phyloP scores from a whole-genome alignment of 495 filamentous ascomycete genomes.

The Penicillium diatomitis region DNA sequence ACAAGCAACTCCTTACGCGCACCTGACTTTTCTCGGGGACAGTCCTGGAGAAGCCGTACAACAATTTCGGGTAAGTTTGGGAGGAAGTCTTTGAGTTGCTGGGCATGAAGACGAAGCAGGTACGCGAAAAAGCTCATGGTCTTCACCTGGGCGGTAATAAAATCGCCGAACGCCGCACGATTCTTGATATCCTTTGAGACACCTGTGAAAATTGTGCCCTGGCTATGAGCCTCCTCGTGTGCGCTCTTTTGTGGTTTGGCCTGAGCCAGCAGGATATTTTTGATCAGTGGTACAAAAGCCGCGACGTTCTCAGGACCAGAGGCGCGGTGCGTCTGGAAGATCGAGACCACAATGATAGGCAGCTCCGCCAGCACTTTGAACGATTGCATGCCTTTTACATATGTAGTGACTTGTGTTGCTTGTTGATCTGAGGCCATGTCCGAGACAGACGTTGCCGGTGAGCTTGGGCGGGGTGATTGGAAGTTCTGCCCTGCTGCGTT shows the following conservation, averaged over 20 bases:
- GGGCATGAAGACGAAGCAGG: conserved; percentile 76
- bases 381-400: conserved; percentile 85
- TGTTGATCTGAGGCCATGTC: conserved; percentile 77
- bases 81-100: conserved; percentile 83
- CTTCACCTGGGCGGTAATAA: conserved; percentile 97
- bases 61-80: conserved; percentile 82
- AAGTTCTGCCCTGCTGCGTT: conserved; percentile 61
- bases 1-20: conserved; percentile 93
- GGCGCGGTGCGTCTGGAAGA: conserved; percentile 83
- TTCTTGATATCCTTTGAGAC: conserved; percentile 93
- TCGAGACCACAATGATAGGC: conserved; percentile 96
- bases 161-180: conserved; percentile 88
- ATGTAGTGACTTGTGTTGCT: conserved; percentile 56
- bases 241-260: conserved; percentile 90
- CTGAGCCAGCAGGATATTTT: conserved; percentile 78
- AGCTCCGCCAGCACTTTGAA: conserved; percentile 98
- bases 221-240: conserved; percentile 68
- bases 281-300: conserved; percentile 87
- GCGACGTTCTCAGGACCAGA: conserved; percentile 80
- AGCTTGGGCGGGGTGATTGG: conserved; percentile 81
- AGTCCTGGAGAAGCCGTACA: conserved; percentile 85
- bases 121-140: conserved; percentile 99
- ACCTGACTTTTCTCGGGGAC: conserved; percentile 84
- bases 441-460: conserved; percentile 68
- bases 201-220: conserved; percentile 76